Evolutionary conservation across 2,329 filamentous ascomycete genomes (phyloP).

Genomic region (Chlorencoelia australis): DNA sequence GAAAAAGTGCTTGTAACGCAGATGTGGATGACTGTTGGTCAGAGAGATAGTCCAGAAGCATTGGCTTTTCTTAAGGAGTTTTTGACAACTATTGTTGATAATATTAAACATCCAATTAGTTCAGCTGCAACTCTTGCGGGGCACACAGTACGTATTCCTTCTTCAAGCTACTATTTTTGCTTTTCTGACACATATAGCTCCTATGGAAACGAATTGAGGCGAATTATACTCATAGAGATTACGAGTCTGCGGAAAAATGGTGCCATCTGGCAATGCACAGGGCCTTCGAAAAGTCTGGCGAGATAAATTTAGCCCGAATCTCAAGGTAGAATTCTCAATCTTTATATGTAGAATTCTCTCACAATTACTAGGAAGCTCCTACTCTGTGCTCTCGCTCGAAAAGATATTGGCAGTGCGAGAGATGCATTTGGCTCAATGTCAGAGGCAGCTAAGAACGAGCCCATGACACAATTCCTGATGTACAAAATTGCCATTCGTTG

Average conservation of each 20-base stretch:
- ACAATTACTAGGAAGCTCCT: slow-evolving; percentile 54
- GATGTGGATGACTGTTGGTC: slow-evolving; percentile 52
- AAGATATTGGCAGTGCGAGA: slow-evolving; percentile 43
- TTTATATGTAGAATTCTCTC: neutral
- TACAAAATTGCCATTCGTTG: slow-evolving; percentile 60
- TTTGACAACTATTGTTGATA: slow-evolving; percentile 37
- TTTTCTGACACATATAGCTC: slow-evolving; percentile 40
- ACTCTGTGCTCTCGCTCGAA: slow-evolving; percentile 52
- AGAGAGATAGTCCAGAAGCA: slow-evolving; percentile 27
- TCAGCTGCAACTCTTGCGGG: slow-evolving; percentile 54
- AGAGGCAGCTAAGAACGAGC: slow-evolving; percentile 44
- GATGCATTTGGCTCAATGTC: slow-evolving; percentile 51
- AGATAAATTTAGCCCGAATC: slow-evolving; percentile 58
- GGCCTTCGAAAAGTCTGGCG: slow-evolving; percentile 55
- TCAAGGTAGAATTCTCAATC: slow-evolving; percentile 39
- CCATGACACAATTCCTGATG: slow-evolving; percentile 61
- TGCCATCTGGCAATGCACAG: slow-evolving; percentile 58
- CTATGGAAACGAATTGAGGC: slow-evolving; percentile 73
- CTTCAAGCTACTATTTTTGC: slow-evolving; percentile 4
- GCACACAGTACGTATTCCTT: slow-evolving; percentile 45
- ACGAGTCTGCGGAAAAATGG: slow-evolving; percentile 54
- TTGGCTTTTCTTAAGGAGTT: slow-evolving; percentile 32
- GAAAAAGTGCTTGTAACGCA: slow-evolving; percentile 60
- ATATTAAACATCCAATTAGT: slow-evolving; percentile 39
- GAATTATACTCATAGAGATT: slow-evolving; percentile 41